Evolutionary conservation across 768 basidiomycete species (phyloP), one percentile per base, ranked within the genome.

Genomic region (Hypsizygus marmoreus): DNA sequence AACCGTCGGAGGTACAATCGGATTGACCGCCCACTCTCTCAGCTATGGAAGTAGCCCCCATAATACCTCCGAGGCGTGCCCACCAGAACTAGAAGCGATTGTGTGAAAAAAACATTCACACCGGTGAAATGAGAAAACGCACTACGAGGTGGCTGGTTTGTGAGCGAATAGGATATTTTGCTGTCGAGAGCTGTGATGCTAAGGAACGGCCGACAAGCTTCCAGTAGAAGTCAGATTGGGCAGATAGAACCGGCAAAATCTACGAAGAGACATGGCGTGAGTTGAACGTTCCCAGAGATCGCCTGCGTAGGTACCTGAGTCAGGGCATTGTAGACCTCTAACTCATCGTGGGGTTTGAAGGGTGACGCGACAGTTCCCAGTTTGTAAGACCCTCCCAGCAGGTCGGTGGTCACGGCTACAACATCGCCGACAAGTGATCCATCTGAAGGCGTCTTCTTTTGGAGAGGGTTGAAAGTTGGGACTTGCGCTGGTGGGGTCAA

Each of bases 1-100:
- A 55, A 3, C 54, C 54, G 33, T 55, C 54, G 4, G 49, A 50
- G 28, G 54, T 55, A 26, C 26, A n/a, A 28, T 54, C 53, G n/a
- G 44, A 12, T 17, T 50, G 45, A 24, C 51, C 49, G 19, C 49
- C 49, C 7, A 38, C 36, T 25, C 40, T 46, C 30, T 40, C 45
- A 28, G 50, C 33, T 20, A 54, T 16, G 20, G 47, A 41, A 22
- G 49, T 43, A 30, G 45, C 36, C 22, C 53, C 53, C 29, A 50
- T 54, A 31, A 54, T 29, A 14, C 53, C 53, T 13, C 53, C 53
- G 26, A 54, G 50, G 12, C 50, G 38, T 16, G 54, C 54, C 54
- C 54, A 55, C 54, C 50, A 52, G 17, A 51, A 52, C 48, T 43
- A n/a, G n/a, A n/a, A 32, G 19, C 14, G 13, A 43, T 30, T 6